A percentile compares a stretch with the other conserved stretches of the same genome.
phyloP scores from a whole-genome alignment of 1,284 basidiomycete species.

The Hypsizygus ulmarius region DNA sequence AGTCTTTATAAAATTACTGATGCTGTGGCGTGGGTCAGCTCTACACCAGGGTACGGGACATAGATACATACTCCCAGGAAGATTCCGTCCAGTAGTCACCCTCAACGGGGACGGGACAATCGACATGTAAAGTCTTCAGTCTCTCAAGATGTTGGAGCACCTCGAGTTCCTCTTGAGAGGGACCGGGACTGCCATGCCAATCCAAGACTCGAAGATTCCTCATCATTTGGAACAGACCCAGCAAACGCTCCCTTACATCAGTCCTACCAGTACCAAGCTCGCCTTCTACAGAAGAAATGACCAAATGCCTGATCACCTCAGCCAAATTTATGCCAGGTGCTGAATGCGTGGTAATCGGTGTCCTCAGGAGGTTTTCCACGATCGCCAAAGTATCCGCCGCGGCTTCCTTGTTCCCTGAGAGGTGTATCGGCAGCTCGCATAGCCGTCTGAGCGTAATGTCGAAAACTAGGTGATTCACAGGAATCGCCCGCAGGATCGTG shows the following conservation, averaged over 20 bases:
- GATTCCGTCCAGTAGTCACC: background rate
- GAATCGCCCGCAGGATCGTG: constrained; percentile 9
- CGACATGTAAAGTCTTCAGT: background rate
- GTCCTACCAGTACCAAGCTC: background rate
- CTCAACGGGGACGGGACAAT: background rate
- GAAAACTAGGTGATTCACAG: constrained; percentile 9
- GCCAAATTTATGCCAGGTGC: background rate
- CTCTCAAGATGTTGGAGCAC: background rate
- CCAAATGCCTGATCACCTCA: background rate
- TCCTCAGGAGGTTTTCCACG: constrained; percentile 5
- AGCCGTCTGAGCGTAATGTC: constrained; percentile 4
- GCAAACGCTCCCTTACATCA: background rate
- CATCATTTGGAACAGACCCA: background rate
- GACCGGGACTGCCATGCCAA: constrained; percentile 1
- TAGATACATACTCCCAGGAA: background rate
- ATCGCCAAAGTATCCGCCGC: constrained; percentile 2
- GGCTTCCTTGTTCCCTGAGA: constrained; percentile 6
- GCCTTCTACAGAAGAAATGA: background rate
- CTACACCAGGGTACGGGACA: background rate
- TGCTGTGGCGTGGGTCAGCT: background rate
- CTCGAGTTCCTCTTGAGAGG: background rate
- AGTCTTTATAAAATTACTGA: constrained; percentile 9
- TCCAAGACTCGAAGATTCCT: constrained; percentile 5
- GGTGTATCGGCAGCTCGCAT: constrained; percentile 14
- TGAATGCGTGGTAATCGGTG: too few relatives aligned